phyloP scores from a whole-genome alignment of 768 basidiomycete species.

The Lactarius trivialis region DNA sequence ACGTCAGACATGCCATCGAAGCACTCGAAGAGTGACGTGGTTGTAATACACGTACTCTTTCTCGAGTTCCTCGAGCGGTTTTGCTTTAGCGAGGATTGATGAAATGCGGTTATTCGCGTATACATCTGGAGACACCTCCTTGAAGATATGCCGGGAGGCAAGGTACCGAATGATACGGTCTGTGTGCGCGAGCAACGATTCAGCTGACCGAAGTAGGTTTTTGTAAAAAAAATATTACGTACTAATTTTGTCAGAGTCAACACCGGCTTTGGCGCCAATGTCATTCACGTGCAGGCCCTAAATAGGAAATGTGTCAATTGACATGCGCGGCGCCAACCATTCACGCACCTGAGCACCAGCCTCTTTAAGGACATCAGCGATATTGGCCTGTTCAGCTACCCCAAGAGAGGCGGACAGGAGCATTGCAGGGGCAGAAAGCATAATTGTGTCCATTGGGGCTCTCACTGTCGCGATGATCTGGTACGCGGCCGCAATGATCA shows the following conservation, averaged over 20 bases:
- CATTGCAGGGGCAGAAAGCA: conserved; percentile 2
- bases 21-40: background rate
- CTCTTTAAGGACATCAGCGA: conserved; percentile 9
- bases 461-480: conserved; percentile 10
- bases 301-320: background rate
- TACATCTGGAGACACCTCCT: conserved; percentile 33
- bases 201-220: background rate
- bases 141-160: conserved; percentile 36
- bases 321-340: background rate
- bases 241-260: conserved; percentile 10
- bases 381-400: background rate
- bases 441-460: conserved; percentile 3
- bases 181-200: conserved; percentile 9
- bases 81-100: conserved; percentile 31
- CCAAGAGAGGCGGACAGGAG: conserved; percentile 3
- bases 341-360: conserved; percentile 9
- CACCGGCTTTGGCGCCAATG: background rate
- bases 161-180: conserved; percentile 36
- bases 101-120: conserved; percentile 38
- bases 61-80: conserved; percentile 23
- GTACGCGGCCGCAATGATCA: conserved; percentile 4
- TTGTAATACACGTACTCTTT: background rate
- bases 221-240: background rate
- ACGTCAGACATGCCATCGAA: background rate
- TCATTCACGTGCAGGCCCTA: conserved; percentile 16